phyloP scores from a whole-genome alignment of 805 yeast species.

The Maudiozyma saulgeensis region DNA sequence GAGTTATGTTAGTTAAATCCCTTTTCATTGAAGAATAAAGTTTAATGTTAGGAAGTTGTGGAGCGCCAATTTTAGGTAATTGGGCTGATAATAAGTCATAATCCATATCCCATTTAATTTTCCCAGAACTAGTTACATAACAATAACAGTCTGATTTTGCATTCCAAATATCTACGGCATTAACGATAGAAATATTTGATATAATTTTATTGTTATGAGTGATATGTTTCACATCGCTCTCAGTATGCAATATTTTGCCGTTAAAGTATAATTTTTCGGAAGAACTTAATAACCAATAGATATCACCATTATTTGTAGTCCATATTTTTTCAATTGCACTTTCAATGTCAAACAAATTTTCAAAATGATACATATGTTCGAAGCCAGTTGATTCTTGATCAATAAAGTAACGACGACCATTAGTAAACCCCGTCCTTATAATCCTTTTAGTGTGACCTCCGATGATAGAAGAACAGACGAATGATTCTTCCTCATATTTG shows the following conservation, averaged over 20 bases:
- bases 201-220: neutral
- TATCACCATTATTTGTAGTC: neutral
- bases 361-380: neutral
- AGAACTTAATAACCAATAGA: neutral
- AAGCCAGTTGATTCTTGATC: neutral
- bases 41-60: neutral
- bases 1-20: conserved; percentile 6
- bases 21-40: neutral
- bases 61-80: neutral
- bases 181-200: neutral
- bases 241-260: neutral
- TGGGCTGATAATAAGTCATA: neutral
- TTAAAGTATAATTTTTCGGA: neutral
- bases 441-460: neutral
- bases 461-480: neutral
- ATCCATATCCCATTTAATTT: neutral
- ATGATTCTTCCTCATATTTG: neutral
- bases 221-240: neutral
- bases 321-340: neutral
- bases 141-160: neutral
- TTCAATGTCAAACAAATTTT: neutral
- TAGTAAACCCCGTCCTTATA: neutral
- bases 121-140: neutral
- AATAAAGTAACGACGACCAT: neutral
- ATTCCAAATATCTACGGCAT: neutral